These are phyloP conservation scores for Scenedesmus sp. DNA, from an alignment of 163 green algal species.

Conservation along the genomic window DNA sequence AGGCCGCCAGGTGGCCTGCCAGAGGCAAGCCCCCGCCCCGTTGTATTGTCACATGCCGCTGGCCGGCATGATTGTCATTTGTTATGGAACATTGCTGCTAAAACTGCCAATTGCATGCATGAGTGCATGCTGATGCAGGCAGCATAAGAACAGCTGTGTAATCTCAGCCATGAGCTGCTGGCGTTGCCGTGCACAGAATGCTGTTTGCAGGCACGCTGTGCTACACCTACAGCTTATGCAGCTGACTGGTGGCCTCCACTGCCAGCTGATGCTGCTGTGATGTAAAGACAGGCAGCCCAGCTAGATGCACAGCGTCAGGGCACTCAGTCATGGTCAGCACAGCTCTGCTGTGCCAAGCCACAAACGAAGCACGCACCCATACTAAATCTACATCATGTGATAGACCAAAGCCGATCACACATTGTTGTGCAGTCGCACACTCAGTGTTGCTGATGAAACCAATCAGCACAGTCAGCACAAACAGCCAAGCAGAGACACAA, in stretches of 20 bases:
- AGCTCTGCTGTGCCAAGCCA: not conserved
- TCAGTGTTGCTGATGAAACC: too few species aligned
- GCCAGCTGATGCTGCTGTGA: not conserved
- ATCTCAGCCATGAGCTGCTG: not conserved
- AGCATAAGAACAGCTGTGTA: not conserved
- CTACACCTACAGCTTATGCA: not conserved
- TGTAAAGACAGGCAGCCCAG: not conserved
- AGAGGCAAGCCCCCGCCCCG: too few species aligned
- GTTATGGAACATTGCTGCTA: not conserved
- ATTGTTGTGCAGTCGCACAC: too few species aligned
- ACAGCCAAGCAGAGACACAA: too few species aligned
- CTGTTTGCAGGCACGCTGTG: not conserved
- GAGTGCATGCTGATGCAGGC: not conserved
- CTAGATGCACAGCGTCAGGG: not conserved
- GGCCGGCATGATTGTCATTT: too few species aligned
- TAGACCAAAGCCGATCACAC: too few species aligned
- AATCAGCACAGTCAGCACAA: too few species aligned
- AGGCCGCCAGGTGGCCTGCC: too few species aligned
- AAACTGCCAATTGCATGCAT: not conserved
- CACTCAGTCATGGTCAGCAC: not conserved
- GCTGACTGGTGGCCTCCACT: not conserved
- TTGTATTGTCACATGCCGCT: too few species aligned
- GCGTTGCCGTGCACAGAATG: not conserved
- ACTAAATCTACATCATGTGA: too few species aligned
- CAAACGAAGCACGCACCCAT: too few species aligned